A percentile compares a stretch with the other conserved stretches of the same genome.
Conservation (phyloP, 225 moss, liverwort and hornwort genomes). For the Polytrichum formosum region DNA sequence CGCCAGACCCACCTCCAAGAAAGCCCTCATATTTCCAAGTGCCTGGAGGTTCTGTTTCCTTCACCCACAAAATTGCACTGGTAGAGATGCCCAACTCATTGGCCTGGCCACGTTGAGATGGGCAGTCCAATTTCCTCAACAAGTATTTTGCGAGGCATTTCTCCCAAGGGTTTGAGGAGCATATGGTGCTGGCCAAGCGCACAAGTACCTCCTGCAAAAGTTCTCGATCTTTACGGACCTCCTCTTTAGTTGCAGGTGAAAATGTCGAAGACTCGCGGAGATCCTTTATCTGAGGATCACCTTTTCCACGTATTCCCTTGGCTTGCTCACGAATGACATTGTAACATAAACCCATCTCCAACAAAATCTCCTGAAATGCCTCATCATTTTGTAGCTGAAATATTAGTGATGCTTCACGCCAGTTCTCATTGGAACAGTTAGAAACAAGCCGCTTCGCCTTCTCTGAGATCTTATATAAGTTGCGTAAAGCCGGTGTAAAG, state of each 20-base stretch:
- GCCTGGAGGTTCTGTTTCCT: slow-evolving; percentile 2
- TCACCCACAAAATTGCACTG: slow-evolving; percentile 7
- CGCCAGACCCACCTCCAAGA: background rate
- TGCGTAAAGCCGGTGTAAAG: background rate
- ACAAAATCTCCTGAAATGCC: slow-evolving; percentile 11
- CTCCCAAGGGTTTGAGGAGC: background rate
- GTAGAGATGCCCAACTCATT: background rate
- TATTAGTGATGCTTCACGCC: background rate
- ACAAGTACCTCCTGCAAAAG: background rate
- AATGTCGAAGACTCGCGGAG: slow-evolving; percentile 5
- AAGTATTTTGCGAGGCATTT: slow-evolving; percentile 17
- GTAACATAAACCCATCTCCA: slow-evolving; percentile 13
- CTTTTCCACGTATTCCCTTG: background rate
- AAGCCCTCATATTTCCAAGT: slow-evolving; percentile 2
- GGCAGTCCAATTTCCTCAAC: background rate
- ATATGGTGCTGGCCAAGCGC: too few species aligned
- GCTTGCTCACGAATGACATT: slow-evolving; percentile 14
- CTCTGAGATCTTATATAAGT: slow-evolving; percentile 12
- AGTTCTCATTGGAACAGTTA: slow-evolving; percentile 7
- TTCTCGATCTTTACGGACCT: slow-evolving; percentile 5
- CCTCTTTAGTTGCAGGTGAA: background rate
- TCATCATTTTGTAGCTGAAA: slow-evolving; percentile 17
- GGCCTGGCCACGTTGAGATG: too few species aligned
- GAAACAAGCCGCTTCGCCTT: slow-evolving; percentile 3
- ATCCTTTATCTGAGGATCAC: slow-evolving; percentile 5